Evolutionary conservation across 768 basidiomycete species (phyloP).

Genomic region (Fistulinella prunicolor): DNA sequence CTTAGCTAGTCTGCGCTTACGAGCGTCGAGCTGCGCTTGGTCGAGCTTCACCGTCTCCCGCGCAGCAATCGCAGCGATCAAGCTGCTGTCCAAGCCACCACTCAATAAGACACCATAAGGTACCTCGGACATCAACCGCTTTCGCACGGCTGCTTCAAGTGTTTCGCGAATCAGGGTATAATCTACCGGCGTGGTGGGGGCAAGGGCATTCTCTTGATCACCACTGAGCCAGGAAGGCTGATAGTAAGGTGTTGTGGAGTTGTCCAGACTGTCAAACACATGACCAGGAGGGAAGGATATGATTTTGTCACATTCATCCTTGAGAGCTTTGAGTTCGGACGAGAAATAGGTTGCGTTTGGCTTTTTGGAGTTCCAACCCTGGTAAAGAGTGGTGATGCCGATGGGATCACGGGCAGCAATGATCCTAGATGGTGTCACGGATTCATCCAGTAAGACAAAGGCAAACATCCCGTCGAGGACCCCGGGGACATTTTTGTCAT

Average conservation of each 20-base stretch:
- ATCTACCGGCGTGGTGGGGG: slow-evolving; percentile 60
- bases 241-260: slow-evolving; percentile 80
- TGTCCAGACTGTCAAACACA: slow-evolving; percentile 84
- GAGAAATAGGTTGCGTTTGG: slow-evolving; percentile 90
- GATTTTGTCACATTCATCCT: slow-evolving; percentile 91
- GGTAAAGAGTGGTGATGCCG: slow-evolving; percentile 98
- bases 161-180: slow-evolving; percentile 70
- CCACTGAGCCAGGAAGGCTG: slow-evolving; percentile 86
- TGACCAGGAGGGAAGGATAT: slow-evolving; percentile 97
- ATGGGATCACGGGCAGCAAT: slow-evolving; percentile 97
- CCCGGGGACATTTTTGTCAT: slow-evolving; percentile 71
- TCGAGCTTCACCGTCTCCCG: slow-evolving; percentile 93
- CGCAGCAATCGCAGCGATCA: slow-evolving; percentile 94
- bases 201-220: slow-evolving; percentile 62
- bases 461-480: slow-evolving; percentile 98
- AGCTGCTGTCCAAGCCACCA: slow-evolving; percentile 92
- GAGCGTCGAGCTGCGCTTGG: slow-evolving; percentile 69
- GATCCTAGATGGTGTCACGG: slow-evolving; percentile 81
- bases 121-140: slow-evolving; percentile 96
- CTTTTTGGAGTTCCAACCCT: slow-evolving; percentile 83
- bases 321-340: slow-evolving; percentile 91
- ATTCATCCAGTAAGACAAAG: slow-evolving; percentile 93
- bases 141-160: slow-evolving; percentile 89
- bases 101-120: slow-evolving; percentile 96
- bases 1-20: slow-evolving; percentile 57